Conservation (phyloP, 495 filamentous ascomycete genomes). For the Neurospora sp. region DNA sequence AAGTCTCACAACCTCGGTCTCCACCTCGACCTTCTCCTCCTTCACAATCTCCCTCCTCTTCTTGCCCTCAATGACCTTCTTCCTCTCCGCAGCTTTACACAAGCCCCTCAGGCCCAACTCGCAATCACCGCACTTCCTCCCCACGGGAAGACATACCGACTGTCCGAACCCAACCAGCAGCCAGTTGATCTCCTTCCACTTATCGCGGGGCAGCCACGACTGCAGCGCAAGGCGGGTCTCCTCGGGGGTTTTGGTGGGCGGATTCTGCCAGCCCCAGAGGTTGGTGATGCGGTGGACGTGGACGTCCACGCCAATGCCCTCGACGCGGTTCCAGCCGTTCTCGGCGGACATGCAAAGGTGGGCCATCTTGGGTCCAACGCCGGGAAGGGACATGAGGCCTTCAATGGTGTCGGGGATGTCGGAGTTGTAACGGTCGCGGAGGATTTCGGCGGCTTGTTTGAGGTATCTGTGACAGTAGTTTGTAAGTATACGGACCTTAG, state of each 20-base stretch:
- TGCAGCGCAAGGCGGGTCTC: constrained; percentile 71
- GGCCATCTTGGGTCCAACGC: constrained; percentile 96
- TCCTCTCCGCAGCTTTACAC: constrained; percentile 61
- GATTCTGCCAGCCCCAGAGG: constrained; percentile 78
- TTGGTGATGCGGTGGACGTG: constrained; percentile 86
- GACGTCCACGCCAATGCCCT: constrained; percentile 59
- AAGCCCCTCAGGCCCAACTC: constrained; percentile 60
- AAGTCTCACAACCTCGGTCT: constrained; percentile 16
- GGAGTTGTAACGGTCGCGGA: constrained; percentile 54
- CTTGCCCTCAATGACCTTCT: constrained; percentile 40
- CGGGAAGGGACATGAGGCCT: constrained; percentile 70
- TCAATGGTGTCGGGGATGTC: constrained; percentile 81
- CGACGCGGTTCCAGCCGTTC: constrained; percentile 45
- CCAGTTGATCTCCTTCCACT: constrained; percentile 92
- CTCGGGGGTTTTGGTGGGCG: constrained; percentile 69
- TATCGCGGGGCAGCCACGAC: constrained; percentile 74
- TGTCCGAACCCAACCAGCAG: constrained; percentile 87
- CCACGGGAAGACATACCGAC: constrained; percentile 72
- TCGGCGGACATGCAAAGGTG: constrained; percentile 69
- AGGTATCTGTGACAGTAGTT: constrained; percentile 45
- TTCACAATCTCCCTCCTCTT: constrained; percentile 23
- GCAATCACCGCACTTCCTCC: constrained; percentile 73
- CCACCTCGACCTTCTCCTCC: constrained; percentile 12
- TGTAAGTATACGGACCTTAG: background rate
- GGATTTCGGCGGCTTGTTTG: constrained; percentile 62